Evolutionary conservation across 1,284 basidiomycete species (phyloP), one percentile per base, ranked within the genome.

Genomic region (Trametes polyzona): DNA sequence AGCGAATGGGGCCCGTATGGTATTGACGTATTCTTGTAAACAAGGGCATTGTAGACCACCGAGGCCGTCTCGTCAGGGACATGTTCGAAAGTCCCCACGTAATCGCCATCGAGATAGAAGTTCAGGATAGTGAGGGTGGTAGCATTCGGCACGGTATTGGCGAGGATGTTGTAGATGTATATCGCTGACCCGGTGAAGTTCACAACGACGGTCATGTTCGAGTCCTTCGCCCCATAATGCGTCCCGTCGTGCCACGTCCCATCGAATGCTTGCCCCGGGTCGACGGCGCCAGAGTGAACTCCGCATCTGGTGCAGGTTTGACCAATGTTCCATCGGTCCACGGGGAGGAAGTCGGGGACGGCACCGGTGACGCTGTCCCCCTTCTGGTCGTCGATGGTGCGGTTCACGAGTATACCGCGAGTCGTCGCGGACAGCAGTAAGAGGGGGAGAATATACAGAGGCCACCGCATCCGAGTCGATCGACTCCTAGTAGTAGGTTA

Each of bases 181-280:
- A 24, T 19, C 8, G 30, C 50, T 21, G 16, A 35, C 30, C 21
- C 40, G n/a, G 32, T 23, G 4, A 42, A 33, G 16, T 24, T n/a
- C 19, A 24, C 32, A 12, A 16, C 17, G 5, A 47, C 19, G 21
- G 19, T 17, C 14, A 26, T 3, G 30, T 32, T 12, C 4, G 23
- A 17, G 35, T 26, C 21, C 0, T 3, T 6, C 17, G 40, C 11
- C 11, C 19, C 32, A n/a, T n/a, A n/a, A n/a, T 3, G 8, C 9
- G 37, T 58, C 14, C 48, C 33, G 29, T 61, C 59, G 26, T 57
- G 55, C 59, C 59, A 61, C 14, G 60, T 62, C 17, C 42, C 33
- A 36, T 51, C 29, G 47, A 44, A 49, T n/a, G 41, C 47, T 33
- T 49, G 17, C 8, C 14, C 7, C 6, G 41, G 33, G 27, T 53